Base-by-base conservation (phyloP, 768 basidiomycete genomes). In the Chalciporus sphaerocephalus region DNA sequence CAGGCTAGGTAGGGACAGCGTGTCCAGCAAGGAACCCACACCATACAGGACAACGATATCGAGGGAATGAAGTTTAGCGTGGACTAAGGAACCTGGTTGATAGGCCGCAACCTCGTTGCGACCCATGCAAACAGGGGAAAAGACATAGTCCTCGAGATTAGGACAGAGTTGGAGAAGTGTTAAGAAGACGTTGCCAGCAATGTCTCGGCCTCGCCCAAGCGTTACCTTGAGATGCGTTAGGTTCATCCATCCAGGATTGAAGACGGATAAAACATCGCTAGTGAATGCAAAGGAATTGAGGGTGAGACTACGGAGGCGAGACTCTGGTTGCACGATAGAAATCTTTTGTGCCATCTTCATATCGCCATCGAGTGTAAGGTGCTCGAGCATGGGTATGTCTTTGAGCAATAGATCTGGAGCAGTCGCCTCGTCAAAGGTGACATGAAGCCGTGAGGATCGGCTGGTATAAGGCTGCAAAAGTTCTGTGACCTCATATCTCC, bases 401-500 rank as follows among this genome's bases (percentile, higher is more conserved):
- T 37, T 34, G 38, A 61, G 52, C 33, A 61, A 15, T 20, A 51
- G 15, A 4, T 52, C 48, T 1, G 43, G 46, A n/a, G 44, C 42
- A 13, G 41, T 49, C 4, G 30, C 47, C 2, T 51, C 53, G 28
- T 45, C 44, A 24, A 48, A 52, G 3, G 20, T 48, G 47, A 61
- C 20, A 5, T 41, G 38, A 17, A 56, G 55, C 13, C 33, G 38
- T 11, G 18, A 18, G 18, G 39, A 38, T 13, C 46, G 60, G 39
- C 38, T 35, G 7, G 27, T 50, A 23, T 59, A 62, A 4, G 57
- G 53, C 20, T 50, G 53, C 13, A 62, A 24, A 15, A 59, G 43
- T 20, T 57, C 56, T 4, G 53, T 59, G 16, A 59, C 53, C 16
- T 57, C 57, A 9, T 51, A 46, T 27, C 40, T 49, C 57, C 57